Conservation (phyloP, 179 eudicot species). For the Beta corolliflora region DNA sequence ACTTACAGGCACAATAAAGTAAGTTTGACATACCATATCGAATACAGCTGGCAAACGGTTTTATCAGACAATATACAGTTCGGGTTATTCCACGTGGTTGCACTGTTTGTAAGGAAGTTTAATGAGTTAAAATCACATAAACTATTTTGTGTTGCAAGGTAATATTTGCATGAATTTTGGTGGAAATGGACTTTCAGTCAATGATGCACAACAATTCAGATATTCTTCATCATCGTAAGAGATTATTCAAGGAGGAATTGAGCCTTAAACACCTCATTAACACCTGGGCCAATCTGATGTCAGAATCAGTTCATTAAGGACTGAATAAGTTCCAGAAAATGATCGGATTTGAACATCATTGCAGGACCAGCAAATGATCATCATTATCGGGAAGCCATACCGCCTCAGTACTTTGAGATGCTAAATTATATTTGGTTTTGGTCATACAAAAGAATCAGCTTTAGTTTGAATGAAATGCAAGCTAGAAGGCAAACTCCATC, state of each 20-base stretch:
- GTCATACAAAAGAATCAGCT: neutral
- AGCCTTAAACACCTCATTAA: neutral
- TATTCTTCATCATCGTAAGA: neutral
- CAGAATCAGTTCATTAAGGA: neutral
- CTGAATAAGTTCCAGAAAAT: neutral
- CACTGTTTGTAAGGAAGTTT: neutral
- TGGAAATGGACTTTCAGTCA: neutral
- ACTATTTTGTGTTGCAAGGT: neutral
- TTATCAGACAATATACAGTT: neutral
- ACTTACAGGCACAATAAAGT: constrained; percentile 13
- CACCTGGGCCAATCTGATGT: neutral
- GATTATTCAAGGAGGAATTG: neutral
- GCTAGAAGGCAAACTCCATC: neutral
- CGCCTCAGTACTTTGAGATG: too few species aligned
- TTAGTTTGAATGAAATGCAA: too few species aligned
- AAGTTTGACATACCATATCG: neutral
- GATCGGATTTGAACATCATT: neutral
- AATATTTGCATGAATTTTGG: neutral
- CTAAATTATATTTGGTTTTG: neutral
- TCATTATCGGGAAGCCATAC: neutral
- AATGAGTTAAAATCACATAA: neutral
- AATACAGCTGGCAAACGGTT: neutral
- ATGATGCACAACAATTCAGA: neutral
- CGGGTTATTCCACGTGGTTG: neutral
- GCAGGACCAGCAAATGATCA: neutral